Conservation (phyloP, 2,329 filamentous ascomycete species). For the Neonectria faginata region DNA sequence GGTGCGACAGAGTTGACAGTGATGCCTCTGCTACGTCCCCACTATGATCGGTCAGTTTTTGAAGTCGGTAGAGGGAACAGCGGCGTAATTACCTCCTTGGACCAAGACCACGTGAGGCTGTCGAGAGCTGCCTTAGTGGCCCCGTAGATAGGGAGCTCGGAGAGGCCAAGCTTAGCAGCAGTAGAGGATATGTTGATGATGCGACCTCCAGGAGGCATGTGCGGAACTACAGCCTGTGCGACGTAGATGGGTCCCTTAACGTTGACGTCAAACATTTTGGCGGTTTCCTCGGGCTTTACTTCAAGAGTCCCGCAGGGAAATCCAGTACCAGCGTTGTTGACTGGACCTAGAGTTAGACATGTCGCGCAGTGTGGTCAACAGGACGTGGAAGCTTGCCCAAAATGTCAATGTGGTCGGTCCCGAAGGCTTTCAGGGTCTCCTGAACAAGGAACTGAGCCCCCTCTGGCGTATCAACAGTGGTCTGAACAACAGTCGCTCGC, state of each 20-base stretch:
- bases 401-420: slow-evolving; percentile 55
- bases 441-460: slow-evolving; percentile 49
- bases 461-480: slow-evolving; percentile 48
- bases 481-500: slow-evolving; percentile 49
- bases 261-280: slow-evolving; percentile 49
- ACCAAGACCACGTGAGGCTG: slow-evolving; percentile 49
- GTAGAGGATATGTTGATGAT: slow-evolving; percentile 44
- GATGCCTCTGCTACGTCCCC: slow-evolving; percentile 45
- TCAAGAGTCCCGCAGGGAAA: slow-evolving; percentile 36
- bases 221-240: slow-evolving; percentile 48
- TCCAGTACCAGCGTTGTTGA: slow-evolving; percentile 54
- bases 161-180: slow-evolving; percentile 33
- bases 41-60: slow-evolving; percentile 4
- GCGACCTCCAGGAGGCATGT: slow-evolving; percentile 51
- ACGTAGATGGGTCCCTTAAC: slow-evolving; percentile 51
- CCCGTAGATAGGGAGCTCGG: slow-evolving; percentile 32
- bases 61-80: neutral
- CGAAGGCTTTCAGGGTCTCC: slow-evolving; percentile 51
- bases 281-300: slow-evolving; percentile 40
- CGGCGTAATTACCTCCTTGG: slow-evolving; percentile 47
- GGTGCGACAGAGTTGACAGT: slow-evolving; percentile 58
- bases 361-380: rapidly evolving
- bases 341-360: slow-evolving; percentile 22
- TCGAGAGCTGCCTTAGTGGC: slow-evolving; percentile 52
- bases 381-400: slow-evolving; percentile 46